A percentile compares a stretch with the other conserved stretches of the same genome.
These are phyloP conservation scores for Cryphonectria radicalis DNA, from an alignment of 2,329 filamentous ascomycete genomes.

Conservation along the genomic window DNA sequence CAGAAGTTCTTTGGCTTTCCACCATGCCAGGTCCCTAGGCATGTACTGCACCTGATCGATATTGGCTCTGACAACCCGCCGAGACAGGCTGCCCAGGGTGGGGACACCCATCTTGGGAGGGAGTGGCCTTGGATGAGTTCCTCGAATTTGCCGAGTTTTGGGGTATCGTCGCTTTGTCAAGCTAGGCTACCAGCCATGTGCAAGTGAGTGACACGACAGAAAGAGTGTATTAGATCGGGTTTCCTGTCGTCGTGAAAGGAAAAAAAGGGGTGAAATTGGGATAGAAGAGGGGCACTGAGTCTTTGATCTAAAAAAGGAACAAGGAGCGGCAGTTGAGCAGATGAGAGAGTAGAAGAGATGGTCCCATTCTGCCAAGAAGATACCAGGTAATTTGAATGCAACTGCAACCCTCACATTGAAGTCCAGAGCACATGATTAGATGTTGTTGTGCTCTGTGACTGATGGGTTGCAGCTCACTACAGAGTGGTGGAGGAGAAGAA, in stretches of 20 bases:
- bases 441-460: not conserved
- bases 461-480: too few species aligned
- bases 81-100: not conserved
- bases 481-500: not conserved
- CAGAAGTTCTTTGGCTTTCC: constrained; percentile 69
- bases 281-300: not conserved
- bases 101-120: not conserved
- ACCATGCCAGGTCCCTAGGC: constrained; percentile 47
- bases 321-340: not conserved
- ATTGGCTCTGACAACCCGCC: not conserved
- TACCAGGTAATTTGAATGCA: not conserved
- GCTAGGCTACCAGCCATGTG: not conserved
- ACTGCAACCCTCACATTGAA: not conserved
- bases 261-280: not conserved
- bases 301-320: not conserved
- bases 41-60: constrained; percentile 7
- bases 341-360: not conserved
- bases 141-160: not conserved
- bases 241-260: not conserved
- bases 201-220: not conserved
- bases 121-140: not conserved
- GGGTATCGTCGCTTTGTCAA: not conserved
- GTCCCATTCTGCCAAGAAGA: not conserved
- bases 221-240: not conserved
- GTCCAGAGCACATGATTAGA: not conserved